phyloP scores from a whole-genome alignment of 176 grass and related monocot genomes.

The Eragrostis nindensis region DNA sequence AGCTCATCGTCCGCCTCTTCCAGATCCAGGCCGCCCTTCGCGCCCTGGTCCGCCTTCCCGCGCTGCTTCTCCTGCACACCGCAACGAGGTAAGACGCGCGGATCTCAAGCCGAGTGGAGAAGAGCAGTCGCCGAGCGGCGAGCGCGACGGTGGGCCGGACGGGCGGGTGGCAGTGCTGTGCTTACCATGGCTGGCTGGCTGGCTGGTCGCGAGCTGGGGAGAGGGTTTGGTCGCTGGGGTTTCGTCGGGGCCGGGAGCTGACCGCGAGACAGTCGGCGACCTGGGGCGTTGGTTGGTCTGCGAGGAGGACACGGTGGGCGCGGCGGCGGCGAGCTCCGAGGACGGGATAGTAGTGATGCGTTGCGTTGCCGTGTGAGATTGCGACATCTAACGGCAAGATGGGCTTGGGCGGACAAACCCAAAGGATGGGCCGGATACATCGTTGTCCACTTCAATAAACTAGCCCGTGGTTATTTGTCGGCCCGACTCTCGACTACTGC shows the following conservation, averaged over 20 bases:
- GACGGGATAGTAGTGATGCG: neutral
- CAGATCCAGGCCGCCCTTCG: neutral
- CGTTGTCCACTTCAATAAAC: no score
- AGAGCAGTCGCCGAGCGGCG: neutral
- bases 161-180: neutral
- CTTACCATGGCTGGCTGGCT: conserved; percentile 13
- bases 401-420: no score
- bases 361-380: no score
- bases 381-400: no score
- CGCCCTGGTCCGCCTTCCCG: neutral
- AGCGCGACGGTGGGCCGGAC: no score
- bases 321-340: conserved; percentile 9
- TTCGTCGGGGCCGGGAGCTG: neutral
- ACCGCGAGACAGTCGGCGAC: neutral
- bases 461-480: no score
- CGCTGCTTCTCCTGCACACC: conserved; percentile 15
- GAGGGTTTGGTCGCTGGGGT: neutral
- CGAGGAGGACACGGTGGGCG: no score
- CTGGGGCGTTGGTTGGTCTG: neutral
- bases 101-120: neutral
- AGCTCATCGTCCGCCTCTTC: neutral
- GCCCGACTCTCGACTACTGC: no score
- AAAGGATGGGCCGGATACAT: no score
- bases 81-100: neutral
- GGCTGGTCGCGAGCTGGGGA: neutral